Conservation (phyloP, 1,284 basidiomycete genomes). For the Anthracocystis setariae region DNA sequence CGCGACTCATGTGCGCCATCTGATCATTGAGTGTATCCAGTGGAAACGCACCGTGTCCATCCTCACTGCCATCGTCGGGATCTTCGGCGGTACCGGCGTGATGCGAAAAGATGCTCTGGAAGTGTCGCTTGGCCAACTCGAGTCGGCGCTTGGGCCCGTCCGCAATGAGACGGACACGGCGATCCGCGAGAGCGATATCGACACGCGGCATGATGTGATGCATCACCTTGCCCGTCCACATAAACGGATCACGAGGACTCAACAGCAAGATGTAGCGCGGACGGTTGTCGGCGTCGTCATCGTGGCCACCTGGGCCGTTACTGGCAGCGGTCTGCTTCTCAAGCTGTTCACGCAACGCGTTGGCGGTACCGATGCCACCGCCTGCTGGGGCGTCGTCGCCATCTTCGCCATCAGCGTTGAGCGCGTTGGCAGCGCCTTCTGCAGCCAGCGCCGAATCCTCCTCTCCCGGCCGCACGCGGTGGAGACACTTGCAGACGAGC, state of each 20-base stretch:
- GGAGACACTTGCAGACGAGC: conserved; percentile 82
- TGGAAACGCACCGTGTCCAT: conserved; percentile 58
- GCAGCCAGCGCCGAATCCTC: conserved; percentile 44
- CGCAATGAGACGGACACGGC: conserved; percentile 63
- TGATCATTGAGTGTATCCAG: conserved; percentile 78
- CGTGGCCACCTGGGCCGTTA: conserved; percentile 67
- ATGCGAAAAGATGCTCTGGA: conserved; percentile 69
- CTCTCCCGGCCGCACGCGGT: conserved; percentile 52
- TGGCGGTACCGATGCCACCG: conserved; percentile 19
- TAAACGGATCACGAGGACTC: conserved; percentile 85
- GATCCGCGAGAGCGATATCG: conserved; percentile 63
- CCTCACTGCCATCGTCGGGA: conserved; percentile 60
- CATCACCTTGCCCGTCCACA: conserved; percentile 91
- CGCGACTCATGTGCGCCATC: conserved; percentile 88
- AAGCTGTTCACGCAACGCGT: conserved; percentile 32
- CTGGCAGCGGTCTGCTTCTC: conserved; percentile 31
- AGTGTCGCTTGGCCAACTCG: conserved; percentile 80
- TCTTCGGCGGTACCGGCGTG: conserved; percentile 11
- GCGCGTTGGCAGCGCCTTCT: conserved; percentile 31
- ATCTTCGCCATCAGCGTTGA: conserved; percentile 44
- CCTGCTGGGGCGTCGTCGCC: conserved; percentile 24
- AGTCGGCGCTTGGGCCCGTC: conserved; percentile 83
- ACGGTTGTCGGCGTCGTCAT: conserved; percentile 66
- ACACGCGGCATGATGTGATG: conserved; percentile 65
- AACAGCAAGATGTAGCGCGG: conserved; percentile 83